A percentile compares a stretch with the other conserved stretches of the same genome.
Evolutionary conservation across 2,329 filamentous ascomycete genomes (phyloP).

Genomic region (Plenodomus biglobosus): DNA sequence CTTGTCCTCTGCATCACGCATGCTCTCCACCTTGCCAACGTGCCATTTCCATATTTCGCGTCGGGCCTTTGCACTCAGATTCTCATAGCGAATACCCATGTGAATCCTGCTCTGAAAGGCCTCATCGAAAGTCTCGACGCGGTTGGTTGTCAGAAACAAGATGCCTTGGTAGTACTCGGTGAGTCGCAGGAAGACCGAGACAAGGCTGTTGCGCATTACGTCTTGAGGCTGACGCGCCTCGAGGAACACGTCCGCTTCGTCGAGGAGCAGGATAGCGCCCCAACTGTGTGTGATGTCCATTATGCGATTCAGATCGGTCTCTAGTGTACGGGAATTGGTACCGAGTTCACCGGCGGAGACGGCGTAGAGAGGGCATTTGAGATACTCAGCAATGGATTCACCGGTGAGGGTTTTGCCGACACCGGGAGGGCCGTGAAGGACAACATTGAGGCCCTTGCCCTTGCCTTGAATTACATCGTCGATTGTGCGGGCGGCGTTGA

Average conservation of each 20-base stretch:
- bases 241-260: conserved; percentile 66
- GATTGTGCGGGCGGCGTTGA: conserved; percentile 76
- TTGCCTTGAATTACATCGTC: conserved; percentile 75
- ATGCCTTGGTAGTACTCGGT: conserved; percentile 94
- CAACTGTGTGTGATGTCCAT: conserved; percentile 83
- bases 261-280: conserved; percentile 81
- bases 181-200: conserved; percentile 82
- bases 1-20: conserved; percentile 56
- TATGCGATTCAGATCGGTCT: conserved; percentile 77
- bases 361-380: conserved; percentile 80
- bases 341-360: conserved; percentile 81
- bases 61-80: conserved; percentile 70
- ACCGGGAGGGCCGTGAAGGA: conserved; percentile 76
- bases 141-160: conserved; percentile 84
- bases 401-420: conserved; percentile 89
- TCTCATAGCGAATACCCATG: conserved; percentile 78
- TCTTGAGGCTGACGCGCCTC: conserved; percentile 82
- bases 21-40: conserved; percentile 66
- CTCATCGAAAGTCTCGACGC: conserved; percentile 85
- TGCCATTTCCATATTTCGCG: conserved; percentile 83
- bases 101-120: conserved; percentile 89
- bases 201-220: conserved; percentile 80
- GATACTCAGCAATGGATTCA: conserved; percentile 80
- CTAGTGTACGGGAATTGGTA: conserved; percentile 69
- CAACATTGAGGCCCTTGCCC: conserved; percentile 78